phyloP scores from a whole-genome alignment of 306 rosid species.

The Herpetospermum pedunculosum region DNA sequence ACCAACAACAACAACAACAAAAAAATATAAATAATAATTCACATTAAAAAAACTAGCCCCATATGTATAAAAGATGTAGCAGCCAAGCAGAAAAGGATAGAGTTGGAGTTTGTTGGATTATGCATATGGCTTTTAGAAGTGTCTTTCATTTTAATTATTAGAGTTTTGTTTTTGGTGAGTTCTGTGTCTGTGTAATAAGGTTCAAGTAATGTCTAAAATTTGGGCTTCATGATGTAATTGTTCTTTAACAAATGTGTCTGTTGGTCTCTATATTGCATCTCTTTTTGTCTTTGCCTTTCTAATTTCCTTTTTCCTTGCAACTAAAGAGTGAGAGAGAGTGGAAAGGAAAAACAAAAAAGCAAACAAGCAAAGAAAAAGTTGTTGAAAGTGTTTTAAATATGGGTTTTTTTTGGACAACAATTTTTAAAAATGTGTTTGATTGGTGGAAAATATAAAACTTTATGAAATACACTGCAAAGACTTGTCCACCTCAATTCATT shows the following conservation, averaged over 20 bases:
- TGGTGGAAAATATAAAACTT: neutral
- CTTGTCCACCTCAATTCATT: neutral
- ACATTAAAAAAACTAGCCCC: slow-evolving; percentile 11
- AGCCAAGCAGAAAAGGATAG: slow-evolving; percentile 2
- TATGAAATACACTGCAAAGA: too few relatives aligned
- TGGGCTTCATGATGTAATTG: slow-evolving; percentile 23
- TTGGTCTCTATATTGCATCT: slow-evolving; percentile 15
- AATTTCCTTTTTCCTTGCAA: neutral
- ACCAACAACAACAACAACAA: too few relatives aligned
- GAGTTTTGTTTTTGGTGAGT: slow-evolving; percentile 1
- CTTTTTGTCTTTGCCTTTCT: slow-evolving; percentile 15
- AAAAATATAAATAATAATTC: neutral
- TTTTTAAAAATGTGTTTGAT: too few relatives aligned
- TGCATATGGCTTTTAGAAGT: slow-evolving; percentile 22
- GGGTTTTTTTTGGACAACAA: too few relatives aligned
- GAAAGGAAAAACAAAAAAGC: neutral
- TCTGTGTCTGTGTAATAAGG: slow-evolving; percentile 33
- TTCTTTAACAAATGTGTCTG: slow-evolving; percentile 6
- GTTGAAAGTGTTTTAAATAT: neutral
- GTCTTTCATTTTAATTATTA: neutral
- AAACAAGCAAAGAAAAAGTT: neutral
- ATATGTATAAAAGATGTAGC: neutral
- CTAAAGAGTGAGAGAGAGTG: neutral
- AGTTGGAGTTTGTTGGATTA: slow-evolving; percentile 17
- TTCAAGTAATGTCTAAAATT: slow-evolving; percentile 11